Percentiles rank a stretch among this genome's conserved stretches.
phyloP scores from a whole-genome alignment of 352 stramenopile species.

The Phytophthora pini region DNA sequence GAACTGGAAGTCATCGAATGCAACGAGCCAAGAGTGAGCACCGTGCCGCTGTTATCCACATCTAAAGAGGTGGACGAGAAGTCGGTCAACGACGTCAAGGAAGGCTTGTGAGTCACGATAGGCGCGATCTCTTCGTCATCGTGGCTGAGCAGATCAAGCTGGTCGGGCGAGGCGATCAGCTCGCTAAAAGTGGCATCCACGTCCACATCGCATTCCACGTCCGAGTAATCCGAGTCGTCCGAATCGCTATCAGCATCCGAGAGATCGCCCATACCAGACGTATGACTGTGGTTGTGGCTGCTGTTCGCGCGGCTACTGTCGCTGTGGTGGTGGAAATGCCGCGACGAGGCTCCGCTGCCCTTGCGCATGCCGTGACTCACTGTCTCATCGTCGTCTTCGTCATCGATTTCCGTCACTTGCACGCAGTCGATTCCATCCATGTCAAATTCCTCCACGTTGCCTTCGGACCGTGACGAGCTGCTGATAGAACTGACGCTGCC shows the following conservation, averaged over 20 bases:
- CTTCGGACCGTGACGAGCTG: slow-evolving; percentile 55
- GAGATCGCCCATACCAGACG: slow-evolving; percentile 31
- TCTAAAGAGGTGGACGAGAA: slow-evolving; percentile 41
- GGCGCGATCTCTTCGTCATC: slow-evolving; percentile 78
- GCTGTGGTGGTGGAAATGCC: slow-evolving; percentile 46
- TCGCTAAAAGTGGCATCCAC: slow-evolving; percentile 89
- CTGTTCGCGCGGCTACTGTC: slow-evolving; percentile 41
- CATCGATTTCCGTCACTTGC: slow-evolving; percentile 75
- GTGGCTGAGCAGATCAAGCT: slow-evolving; percentile 58
- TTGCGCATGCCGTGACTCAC: slow-evolving; percentile 45
- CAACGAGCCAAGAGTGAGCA: slow-evolving; percentile 27
- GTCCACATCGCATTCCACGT: slow-evolving; percentile 87
- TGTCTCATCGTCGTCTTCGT: slow-evolving; percentile 74
- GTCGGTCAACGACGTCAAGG: slow-evolving; percentile 32
- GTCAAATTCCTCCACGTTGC: slow-evolving; percentile 59
- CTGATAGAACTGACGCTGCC: slow-evolving; percentile 53
- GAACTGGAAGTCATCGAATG: slow-evolving; percentile 33
- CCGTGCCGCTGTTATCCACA: slow-evolving; percentile 29
- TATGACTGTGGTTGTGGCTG: slow-evolving; percentile 42
- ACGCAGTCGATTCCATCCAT: slow-evolving; percentile 83
- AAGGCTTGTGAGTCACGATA: slow-evolving; percentile 29
- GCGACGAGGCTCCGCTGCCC: slow-evolving; percentile 42
- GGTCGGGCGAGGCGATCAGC: slow-evolving; percentile 68
- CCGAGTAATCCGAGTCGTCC: slow-evolving; percentile 80
- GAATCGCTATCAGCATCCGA: slow-evolving; percentile 51